Conservation (phyloP, 371 early-diverging fungal species). For the Mortierella sp. region DNA sequence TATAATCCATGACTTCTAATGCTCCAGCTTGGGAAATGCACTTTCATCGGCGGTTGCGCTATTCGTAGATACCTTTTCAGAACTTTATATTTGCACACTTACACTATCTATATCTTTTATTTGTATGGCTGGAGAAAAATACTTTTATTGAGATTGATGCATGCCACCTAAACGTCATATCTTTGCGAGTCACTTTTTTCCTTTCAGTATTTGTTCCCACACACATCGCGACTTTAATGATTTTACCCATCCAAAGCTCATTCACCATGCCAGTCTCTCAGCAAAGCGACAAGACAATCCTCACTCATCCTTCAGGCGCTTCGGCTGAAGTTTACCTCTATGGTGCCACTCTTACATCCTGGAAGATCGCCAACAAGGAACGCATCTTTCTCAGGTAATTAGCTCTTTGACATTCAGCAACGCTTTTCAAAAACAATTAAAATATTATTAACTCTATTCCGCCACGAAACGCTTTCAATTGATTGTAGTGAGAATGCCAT, state of each 20-base stretch:
- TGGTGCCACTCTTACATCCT: constrained; percentile 87
- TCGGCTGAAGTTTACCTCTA: constrained; percentile 71
- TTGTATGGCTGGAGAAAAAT: too few species aligned
- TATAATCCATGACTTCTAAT: too few species aligned
- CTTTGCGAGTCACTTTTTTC: too few species aligned
- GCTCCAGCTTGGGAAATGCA: too few species aligned
- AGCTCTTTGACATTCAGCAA: background rate
- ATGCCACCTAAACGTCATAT: too few species aligned
- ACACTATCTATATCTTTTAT: too few species aligned
- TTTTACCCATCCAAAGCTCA: background rate
- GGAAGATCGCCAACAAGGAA: constrained; percentile 76
- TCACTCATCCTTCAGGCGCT: constrained; percentile 62
- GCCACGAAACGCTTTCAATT: background rate
- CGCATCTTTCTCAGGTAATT: constrained; percentile 82
- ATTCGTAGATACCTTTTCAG: too few species aligned
- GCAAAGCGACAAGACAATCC: constrained; percentile 27
- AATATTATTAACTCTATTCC: too few species aligned
- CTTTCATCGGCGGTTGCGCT: too few species aligned
- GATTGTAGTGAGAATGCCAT: constrained; percentile 70
- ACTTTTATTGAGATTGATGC: too few species aligned
- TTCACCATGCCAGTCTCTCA: constrained; percentile 39
- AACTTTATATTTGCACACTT: too few species aligned
- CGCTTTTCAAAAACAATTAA: too few species aligned
- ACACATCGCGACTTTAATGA: constrained; percentile 9
- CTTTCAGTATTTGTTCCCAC: background rate